Evolutionary conservation across 2,329 filamentous ascomycete species (phyloP).

Genomic region (Colletotrichum filicis): DNA sequence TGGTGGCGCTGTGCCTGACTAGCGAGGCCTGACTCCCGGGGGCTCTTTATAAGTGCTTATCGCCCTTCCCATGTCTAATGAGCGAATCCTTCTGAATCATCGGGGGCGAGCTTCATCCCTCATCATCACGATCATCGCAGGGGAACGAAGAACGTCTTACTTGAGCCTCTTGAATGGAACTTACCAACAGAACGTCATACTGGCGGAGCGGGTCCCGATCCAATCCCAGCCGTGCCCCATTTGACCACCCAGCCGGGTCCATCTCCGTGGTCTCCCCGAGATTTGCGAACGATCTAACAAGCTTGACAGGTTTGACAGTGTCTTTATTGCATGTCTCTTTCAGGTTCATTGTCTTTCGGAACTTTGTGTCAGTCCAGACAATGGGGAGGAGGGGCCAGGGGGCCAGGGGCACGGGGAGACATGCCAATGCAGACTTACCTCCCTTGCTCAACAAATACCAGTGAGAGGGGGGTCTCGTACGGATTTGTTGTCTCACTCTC

Average conservation of each 20-base stretch:
- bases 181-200: not conserved
- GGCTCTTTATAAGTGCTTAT: not conserved
- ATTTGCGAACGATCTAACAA: not conserved
- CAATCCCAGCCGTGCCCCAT: not conserved
- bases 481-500: not conserved
- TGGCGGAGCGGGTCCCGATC: not conserved
- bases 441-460: constrained; percentile 24
- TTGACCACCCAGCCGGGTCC: not conserved
- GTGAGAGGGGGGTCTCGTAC: not conserved
- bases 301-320: not conserved
- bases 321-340: not conserved
- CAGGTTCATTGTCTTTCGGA: not conserved
- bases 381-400: not conserved
- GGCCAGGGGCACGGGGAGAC: not conserved
- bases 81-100: constrained; percentile 14
- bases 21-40: not conserved
- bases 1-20: not conserved
- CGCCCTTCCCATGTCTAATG: not conserved
- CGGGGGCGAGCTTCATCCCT: not conserved
- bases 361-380: not conserved
- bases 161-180: not conserved
- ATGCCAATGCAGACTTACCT: not conserved
- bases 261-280: not conserved
- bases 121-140: not conserved
- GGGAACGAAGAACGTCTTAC: constrained; percentile 8